These are phyloP conservation scores for Sporothrix luriei DNA, from an alignment of 2,329 filamentous ascomycete species.

Conservation along the genomic window DNA sequence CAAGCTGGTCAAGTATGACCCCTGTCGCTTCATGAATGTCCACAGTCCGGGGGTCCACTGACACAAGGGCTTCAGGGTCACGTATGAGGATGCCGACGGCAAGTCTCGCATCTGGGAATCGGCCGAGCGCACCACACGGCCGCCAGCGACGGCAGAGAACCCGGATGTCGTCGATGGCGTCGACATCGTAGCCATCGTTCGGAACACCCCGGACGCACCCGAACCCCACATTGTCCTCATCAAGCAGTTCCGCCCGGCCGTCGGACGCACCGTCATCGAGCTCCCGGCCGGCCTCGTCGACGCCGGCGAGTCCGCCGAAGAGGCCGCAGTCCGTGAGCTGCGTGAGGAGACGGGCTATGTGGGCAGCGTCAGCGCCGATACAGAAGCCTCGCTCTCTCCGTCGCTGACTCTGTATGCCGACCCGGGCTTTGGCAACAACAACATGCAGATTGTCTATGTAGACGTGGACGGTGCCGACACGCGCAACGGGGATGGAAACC, in stretches of 20 bases:
- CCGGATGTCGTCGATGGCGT: conserved; percentile 66
- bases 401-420: conserved; percentile 44
- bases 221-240: conserved; percentile 62
- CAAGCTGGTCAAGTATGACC: conserved; percentile 58
- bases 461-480: conserved; percentile 68
- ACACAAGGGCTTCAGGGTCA: conserved; percentile 47
- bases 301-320: conserved; percentile 61
- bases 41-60: background rate
- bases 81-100: conserved; percentile 66
- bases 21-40: conserved; percentile 20
- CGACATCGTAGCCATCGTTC: conserved; percentile 70
- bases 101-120: conserved; percentile 68
- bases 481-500: conserved; percentile 61
- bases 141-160: conserved; percentile 51
- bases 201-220: conserved; percentile 47
- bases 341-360: conserved; percentile 69
- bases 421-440: conserved; percentile 68
- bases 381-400: background rate
- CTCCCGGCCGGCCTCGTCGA: conserved; percentile 67
- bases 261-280: conserved; percentile 63
- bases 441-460: conserved; percentile 71
- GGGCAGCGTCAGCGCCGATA: conserved; percentile 43
- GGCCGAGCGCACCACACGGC: conserved; percentile 67
- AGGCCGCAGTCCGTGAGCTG: conserved; percentile 65
- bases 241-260: conserved; percentile 67